Evolutionary conservation across 768 basidiomycete genomes (phyloP).

Genomic region (Boletus rubescentipes): DNA sequence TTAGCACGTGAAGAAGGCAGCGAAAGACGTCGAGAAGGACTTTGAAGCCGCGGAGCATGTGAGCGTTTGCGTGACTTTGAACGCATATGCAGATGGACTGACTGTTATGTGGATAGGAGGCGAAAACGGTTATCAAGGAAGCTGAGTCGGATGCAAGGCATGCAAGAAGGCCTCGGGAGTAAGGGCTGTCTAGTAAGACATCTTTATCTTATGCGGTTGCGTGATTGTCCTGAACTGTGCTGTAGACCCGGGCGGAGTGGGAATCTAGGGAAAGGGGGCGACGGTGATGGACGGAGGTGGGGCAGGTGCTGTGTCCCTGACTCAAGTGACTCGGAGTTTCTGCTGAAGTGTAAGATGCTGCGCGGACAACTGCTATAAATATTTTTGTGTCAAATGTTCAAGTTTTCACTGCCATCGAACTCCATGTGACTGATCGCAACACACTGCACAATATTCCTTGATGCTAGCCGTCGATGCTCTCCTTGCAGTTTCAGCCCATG

Average conservation of each 20-base stretch:
- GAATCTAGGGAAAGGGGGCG: background rate
- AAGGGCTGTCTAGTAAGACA: background rate
- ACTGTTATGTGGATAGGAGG: background rate
- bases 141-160: background rate
- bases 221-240: background rate
- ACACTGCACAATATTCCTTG: background rate
- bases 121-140: slow-evolving; percentile 5
- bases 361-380: background rate
- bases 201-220: background rate
- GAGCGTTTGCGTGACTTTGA: background rate
- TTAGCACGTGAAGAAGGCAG: slow-evolving; percentile 3
- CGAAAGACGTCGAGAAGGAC: background rate
- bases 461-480: background rate
- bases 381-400: no score
- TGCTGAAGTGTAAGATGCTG: background rate
- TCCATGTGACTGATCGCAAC: background rate
- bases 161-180: background rate
- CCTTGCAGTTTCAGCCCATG: background rate
- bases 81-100: background rate
- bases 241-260: background rate
- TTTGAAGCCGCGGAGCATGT: slow-evolving; percentile 11
- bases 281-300: background rate
- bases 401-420: no score
- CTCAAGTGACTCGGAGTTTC: no score
- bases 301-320: background rate